Evolutionary conservation across 2,329 filamentous ascomycete genomes (phyloP).

Genomic region (Fusarium bulbicola): DNA sequence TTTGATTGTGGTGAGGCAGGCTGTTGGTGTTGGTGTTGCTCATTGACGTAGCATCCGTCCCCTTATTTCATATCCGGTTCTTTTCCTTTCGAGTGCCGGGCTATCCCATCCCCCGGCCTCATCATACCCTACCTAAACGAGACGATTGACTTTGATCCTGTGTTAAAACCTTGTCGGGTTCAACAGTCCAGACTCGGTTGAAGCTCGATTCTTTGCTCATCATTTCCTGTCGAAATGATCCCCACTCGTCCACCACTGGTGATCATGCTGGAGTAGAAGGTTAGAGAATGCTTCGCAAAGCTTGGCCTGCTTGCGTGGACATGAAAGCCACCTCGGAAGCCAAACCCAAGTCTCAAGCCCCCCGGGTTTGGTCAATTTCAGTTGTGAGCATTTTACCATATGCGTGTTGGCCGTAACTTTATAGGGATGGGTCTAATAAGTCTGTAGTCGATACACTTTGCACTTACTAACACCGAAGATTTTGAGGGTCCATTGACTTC

Average conservation of each 20-base stretch:
- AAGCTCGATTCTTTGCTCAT: conserved; percentile 3
- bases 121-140: conserved; percentile 7
- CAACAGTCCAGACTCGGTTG: conserved; percentile 4
- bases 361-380: neutral
- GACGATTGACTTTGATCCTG: conserved; percentile 17
- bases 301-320: conserved; percentile 21
- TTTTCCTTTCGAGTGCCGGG: conserved; percentile 1
- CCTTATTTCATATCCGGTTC: neutral
- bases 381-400: neutral
- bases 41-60: neutral
- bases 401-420: neutral
- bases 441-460: conserved; percentile 6
- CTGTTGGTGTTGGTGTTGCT: conserved; percentile 3
- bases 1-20: conserved; percentile 4
- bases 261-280: conserved; percentile 13
- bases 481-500: conserved; percentile 19
- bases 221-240: conserved; percentile 20
- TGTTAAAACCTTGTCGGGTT: conserved; percentile 20
- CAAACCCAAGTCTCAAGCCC: conserved; percentile 14
- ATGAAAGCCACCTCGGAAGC: conserved; percentile 14
- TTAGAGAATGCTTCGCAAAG: conserved; percentile 3
- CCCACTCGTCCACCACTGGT: neutral
- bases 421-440: conserved; percentile 6
- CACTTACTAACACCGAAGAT: neutral
- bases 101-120: conserved; percentile 13